These are phyloP conservation scores for Jimgerdemannia lactiflua DNA, from an alignment of 192 early-diverging fungal genomes.

Conservation along the genomic window DNA sequence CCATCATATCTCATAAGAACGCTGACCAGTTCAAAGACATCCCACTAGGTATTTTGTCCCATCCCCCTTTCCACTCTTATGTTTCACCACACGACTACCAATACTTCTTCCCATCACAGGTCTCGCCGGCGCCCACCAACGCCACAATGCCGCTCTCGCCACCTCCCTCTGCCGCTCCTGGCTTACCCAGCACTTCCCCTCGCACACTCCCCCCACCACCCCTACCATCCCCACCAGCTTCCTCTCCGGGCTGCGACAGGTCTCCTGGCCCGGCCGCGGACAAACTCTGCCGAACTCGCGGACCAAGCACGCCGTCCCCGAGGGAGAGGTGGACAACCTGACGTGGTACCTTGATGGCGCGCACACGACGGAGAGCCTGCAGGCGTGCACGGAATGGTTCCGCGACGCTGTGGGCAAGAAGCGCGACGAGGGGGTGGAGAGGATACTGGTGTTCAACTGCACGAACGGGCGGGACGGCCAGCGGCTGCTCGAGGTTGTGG, in stretches of 20 bases:
- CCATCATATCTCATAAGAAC: constrained; percentile 22
- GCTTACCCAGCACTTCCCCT: constrained; percentile 39
- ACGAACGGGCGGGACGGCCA: constrained; percentile 69
- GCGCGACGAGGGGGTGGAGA: constrained; percentile 12
- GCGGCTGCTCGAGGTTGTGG: constrained; percentile 66
- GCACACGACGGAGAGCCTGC: constrained; percentile 88
- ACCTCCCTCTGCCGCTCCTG: constrained; percentile 68
- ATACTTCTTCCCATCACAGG: constrained; percentile 42
- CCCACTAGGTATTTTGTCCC: constrained; percentile 33
- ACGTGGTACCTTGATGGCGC: constrained; percentile 93
- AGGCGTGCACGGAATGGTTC: constrained; percentile 58
- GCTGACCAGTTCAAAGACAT: constrained; percentile 21
- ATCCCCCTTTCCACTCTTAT: neutral
- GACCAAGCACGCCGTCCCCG: constrained; percentile 23
- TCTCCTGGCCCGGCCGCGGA: constrained; percentile 88
- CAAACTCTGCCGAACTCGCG: constrained; percentile 54
- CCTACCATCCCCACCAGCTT: constrained; percentile 45
- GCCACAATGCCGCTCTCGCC: constrained; percentile 81
- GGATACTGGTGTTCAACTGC: constrained; percentile 86
- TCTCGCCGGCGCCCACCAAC: constrained; percentile 81
- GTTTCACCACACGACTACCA: constrained; percentile 1
- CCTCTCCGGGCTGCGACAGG: constrained; percentile 57
- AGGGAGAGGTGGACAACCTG: constrained; percentile 15
- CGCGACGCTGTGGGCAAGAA: constrained; percentile 11
- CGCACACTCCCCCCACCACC: neutral